These are phyloP conservation scores for Hyphodiscus hymeniophilus DNA, from an alignment of 495 filamentous ascomycete genomes.

Conservation along the genomic window DNA sequence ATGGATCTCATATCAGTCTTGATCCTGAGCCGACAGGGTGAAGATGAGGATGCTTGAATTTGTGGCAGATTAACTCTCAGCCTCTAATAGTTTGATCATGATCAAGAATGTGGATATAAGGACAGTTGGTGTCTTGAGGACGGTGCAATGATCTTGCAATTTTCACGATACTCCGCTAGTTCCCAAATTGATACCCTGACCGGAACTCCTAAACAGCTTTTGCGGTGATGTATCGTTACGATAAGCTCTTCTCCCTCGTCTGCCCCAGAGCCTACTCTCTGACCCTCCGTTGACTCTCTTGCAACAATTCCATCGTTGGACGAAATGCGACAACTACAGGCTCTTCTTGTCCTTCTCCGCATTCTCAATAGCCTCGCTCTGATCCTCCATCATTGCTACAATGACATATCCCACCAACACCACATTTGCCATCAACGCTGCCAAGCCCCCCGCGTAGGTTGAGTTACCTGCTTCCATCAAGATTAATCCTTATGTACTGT, in stretches of 20 bases:
- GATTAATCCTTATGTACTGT: background rate
- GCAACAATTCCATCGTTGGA: background rate
- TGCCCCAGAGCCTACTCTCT: no score
- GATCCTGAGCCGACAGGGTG: background rate
- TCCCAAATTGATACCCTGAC: background rate
- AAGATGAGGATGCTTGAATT: background rate
- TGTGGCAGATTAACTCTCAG: slow-evolving; percentile 1
- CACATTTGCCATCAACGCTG: slow-evolving; percentile 84
- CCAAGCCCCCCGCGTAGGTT: slow-evolving; percentile 74
- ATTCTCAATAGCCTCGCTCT: slow-evolving; percentile 41
- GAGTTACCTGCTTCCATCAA: slow-evolving; percentile 56
- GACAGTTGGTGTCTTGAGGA: background rate
- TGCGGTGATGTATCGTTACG: background rate
- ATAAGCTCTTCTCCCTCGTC: slow-evolving; percentile 42
- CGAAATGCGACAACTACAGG: background rate
- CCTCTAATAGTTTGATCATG: slow-evolving; percentile 1
- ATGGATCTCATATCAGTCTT: slow-evolving; percentile 2
- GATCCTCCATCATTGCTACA: slow-evolving; percentile 88
- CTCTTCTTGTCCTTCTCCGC: slow-evolving; percentile 44
- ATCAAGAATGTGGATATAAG: slow-evolving; percentile 1
- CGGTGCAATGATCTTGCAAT: background rate
- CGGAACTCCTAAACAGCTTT: no score
- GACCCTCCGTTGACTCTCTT: no score
- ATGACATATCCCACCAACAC: slow-evolving; percentile 86
- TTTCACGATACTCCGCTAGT: background rate